Evolutionary conservation across 148 eudicot species (phyloP).

Genomic region (Chenopodium album): DNA sequence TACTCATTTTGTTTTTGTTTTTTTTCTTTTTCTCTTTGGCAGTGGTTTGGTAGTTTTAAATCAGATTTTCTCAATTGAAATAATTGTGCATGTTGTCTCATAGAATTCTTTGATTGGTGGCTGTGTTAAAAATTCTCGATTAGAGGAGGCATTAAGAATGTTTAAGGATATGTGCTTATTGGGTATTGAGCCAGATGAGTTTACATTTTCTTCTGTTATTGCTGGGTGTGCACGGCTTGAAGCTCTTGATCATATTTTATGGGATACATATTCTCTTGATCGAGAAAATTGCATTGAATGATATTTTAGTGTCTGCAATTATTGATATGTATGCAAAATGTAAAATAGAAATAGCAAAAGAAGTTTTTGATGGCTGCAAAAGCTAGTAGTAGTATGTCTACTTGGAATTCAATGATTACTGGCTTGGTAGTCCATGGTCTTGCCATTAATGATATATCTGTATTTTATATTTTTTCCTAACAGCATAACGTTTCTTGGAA

Average conservation of each 20-base stretch:
- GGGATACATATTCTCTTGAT: slow-evolving; percentile 29
- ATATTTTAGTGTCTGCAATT: slow-evolving; percentile 17
- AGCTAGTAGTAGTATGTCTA: slow-evolving; percentile 34
- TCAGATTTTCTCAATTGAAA: no score
- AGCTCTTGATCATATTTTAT: slow-evolving; percentile 45
- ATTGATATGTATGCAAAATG: slow-evolving; percentile 72
- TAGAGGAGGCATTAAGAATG: background rate
- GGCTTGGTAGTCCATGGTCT: slow-evolving; percentile 66
- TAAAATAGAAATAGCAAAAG: slow-evolving; percentile 53
- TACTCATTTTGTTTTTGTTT: no score
- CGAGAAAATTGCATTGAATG: no score
- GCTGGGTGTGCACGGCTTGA: slow-evolving; percentile 54
- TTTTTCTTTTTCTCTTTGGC: no score
- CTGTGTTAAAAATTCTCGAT: slow-evolving; percentile 38
- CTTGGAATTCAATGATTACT: slow-evolving; percentile 71
- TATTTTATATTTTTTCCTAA: slow-evolving; percentile 54
- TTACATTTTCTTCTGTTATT: slow-evolving; percentile 58
- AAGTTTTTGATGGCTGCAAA: slow-evolving; percentile 28
- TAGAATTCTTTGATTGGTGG: slow-evolving; percentile 72
- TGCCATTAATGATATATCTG: slow-evolving; percentile 56
- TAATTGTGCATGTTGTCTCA: slow-evolving; percentile 40
- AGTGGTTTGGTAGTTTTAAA: no score
- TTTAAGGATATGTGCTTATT: slow-evolving; percentile 47
- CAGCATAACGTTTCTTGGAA: slow-evolving; percentile 53
- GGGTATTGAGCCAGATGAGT: slow-evolving; percentile 54